Evolutionary conservation across 2,329 filamentous ascomycete genomes (phyloP), one percentile per base, ranked within the genome.

Genomic region (Beauveria asiatica): DNA sequence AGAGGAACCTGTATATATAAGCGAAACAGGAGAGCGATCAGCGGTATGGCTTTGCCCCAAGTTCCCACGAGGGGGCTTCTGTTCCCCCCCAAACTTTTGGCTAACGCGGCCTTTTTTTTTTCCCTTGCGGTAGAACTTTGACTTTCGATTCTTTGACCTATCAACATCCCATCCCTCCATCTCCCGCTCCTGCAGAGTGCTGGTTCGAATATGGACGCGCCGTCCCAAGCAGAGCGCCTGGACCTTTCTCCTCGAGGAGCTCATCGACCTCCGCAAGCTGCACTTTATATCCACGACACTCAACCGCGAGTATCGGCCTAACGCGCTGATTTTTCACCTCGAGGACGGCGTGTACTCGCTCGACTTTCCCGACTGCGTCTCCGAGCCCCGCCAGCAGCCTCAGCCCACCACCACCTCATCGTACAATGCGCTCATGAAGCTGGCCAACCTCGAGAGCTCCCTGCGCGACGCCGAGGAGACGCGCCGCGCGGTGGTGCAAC

Each of bases 381-480:
- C 76, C n/a, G 75, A 79, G 3, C 81, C 23, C 39, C 52, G 23
- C 21, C 52, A 82, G 63, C 75, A 82, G 25, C 78, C 80, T 6
- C 72, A 79, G 1, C 66, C 76, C 2, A 70, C 82, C 0, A 76
- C 82, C 0, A 92, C 88, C 0, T 92, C 91, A 0, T 92, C 92
- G 0, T 97, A 96, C 71, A 92, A 91, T 68, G 85, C 89, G 2
- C 78, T 97, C 21, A 93, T 97, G 86, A 87, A 89, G 62, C 79
- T 97, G 11, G 87, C 90, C 6, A 96, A 92, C 61, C 80, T 97
- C 17, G 91, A 96, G 64, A 90, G 89, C 70, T 96, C 92, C 59
- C 90, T 97, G 25, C 91, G 95, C 70, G 93, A 97, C 72, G 92
- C 92, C 1, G 76, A 96, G 10, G 83, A 86, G 1, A 95, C 90